phyloP scores from a whole-genome alignment of 306 rosid species.

The Abrus pulchellus region DNA sequence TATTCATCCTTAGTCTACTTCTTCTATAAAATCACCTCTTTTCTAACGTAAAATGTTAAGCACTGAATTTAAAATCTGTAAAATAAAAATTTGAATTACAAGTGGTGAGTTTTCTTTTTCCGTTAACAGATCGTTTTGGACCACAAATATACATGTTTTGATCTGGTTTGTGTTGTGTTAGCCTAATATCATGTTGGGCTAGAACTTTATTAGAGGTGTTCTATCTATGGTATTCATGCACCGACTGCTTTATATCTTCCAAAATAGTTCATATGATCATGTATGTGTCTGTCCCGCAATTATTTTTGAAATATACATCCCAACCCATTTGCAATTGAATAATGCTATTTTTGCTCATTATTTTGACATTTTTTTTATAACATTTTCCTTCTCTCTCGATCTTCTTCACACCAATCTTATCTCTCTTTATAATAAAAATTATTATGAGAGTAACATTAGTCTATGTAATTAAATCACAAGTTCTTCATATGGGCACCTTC shows the following conservation, averaged over 20 bases:
- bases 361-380: no score
- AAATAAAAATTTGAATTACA: background rate
- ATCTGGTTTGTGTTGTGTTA: background rate
- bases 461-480: background rate
- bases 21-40: background rate
- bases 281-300: conserved; percentile 38
- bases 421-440: no score
- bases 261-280: conserved; percentile 31
- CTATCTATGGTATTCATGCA: background rate
- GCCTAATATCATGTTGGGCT: background rate
- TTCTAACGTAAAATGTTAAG: background rate
- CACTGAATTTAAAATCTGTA: background rate
- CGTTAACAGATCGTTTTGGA: background rate
- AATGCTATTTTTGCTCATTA: background rate
- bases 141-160: background rate
- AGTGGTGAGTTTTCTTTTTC: background rate
- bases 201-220: conserved; percentile 19
- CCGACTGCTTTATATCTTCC: conserved; percentile 37
- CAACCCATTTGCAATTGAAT: conserved; percentile 36
- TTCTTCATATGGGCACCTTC: conserved; percentile 37
- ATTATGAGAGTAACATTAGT: no score
- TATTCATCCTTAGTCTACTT: no score
- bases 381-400: no score
- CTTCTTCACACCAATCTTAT: no score
- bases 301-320: conserved; percentile 35